Evolutionary conservation across 768 basidiomycete species (phyloP).

Genomic region (Agaricus blazei): DNA sequence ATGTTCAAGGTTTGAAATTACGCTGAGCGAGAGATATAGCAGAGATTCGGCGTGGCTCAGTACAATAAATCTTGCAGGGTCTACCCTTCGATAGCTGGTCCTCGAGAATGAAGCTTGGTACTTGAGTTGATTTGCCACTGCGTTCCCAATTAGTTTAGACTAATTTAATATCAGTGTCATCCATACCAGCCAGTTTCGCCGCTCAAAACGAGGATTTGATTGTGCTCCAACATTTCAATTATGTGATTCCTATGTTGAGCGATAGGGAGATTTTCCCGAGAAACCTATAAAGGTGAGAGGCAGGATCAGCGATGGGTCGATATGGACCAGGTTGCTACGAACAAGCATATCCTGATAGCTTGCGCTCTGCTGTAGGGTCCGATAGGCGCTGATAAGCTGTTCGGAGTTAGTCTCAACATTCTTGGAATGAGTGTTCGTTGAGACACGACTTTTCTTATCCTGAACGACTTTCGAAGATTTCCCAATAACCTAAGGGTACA

Average conservation of each 20-base stretch:
- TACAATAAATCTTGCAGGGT: constrained; percentile 88
- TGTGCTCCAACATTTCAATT: constrained; percentile 57
- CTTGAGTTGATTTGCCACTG: constrained; percentile 96
- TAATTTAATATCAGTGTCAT: neutral
- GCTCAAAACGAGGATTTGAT: constrained; percentile 83
- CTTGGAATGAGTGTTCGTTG: neutral
- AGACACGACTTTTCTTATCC: neutral
- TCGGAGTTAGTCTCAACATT: neutral
- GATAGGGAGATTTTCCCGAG: constrained; percentile 81
- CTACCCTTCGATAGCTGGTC: constrained; percentile 76
- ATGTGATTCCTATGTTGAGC: constrained; percentile 77
- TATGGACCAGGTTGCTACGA: constrained; percentile 21
- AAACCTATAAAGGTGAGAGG: constrained; percentile 36
- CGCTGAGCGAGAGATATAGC: constrained; percentile 94
- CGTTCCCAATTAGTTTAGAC: constrained; percentile 7
- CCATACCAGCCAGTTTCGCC: constrained; percentile 39
- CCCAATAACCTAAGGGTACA: neutral
- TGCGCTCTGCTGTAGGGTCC: constrained; percentile 51
- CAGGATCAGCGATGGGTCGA: constrained; percentile 1
- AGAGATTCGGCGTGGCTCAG: constrained; percentile 93
- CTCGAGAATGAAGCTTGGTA: constrained; percentile 91
- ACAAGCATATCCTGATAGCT: constrained; percentile 90
- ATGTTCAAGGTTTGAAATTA: constrained; percentile 13
- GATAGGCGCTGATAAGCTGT: constrained; percentile 31
- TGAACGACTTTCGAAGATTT: neutral